phyloP scores from a whole-genome alignment of 805 yeast species.

The Cyberlindnera americana region DNA sequence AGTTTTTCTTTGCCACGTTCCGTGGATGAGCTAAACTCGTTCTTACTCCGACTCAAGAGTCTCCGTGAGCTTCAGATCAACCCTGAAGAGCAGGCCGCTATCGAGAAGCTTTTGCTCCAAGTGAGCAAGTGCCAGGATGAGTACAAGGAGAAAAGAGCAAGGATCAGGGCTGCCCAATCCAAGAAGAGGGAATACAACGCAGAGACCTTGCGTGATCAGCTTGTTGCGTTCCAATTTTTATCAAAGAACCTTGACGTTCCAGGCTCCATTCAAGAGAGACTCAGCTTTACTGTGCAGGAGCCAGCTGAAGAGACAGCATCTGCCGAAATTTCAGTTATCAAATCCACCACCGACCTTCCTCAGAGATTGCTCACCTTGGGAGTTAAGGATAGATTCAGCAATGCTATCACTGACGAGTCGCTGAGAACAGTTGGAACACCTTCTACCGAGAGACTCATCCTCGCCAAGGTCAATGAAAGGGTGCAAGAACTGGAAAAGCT shows the following conservation, averaged over 20 bases:
- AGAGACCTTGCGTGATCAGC: constrained; percentile 50
- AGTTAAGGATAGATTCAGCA: constrained; percentile 28
- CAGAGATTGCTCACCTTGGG: constrained; percentile 30
- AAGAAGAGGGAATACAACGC: constrained; percentile 37
- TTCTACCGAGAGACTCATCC: constrained; percentile 49
- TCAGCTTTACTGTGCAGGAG: constrained; percentile 21
- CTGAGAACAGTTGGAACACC: constrained; percentile 35
- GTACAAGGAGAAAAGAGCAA: constrained; percentile 29
- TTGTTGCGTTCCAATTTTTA: constrained; percentile 59
- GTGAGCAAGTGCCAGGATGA: constrained; percentile 40
- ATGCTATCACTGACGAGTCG: constrained; percentile 34
- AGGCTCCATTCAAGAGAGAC: constrained; percentile 40
- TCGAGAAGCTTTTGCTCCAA: constrained; percentile 38
- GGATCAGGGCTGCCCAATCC: constrained; percentile 25
- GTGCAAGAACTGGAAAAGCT: constrained; percentile 57
- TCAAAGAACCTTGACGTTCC: constrained; percentile 68
- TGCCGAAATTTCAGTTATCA: background rate
- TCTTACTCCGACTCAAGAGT: constrained; percentile 9
- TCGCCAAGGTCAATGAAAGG: constrained; percentile 53
- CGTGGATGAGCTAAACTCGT: constrained; percentile 7
- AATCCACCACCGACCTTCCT: constrained; percentile 28
- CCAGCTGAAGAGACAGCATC: background rate
- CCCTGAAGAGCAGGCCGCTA: constrained; percentile 38
- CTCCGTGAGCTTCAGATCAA: constrained; percentile 11
- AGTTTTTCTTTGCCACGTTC: constrained; percentile 10